Evolutionary conservation across 768 basidiomycete species (phyloP).

Genomic region (Ramaria sp.): DNA sequence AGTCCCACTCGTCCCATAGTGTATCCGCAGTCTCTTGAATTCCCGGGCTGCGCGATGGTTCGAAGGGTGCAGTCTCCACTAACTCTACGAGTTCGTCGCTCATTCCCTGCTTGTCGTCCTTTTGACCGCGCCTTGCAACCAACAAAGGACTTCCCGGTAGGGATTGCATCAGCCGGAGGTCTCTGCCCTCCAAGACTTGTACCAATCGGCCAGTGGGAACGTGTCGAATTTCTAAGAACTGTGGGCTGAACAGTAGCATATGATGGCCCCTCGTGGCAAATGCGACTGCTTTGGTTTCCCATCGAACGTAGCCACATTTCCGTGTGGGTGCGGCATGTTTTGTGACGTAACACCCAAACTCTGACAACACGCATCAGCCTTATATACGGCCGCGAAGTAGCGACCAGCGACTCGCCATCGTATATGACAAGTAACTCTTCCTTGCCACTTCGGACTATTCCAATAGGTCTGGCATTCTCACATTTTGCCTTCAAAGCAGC

Average conservation of each 20-base stretch:
- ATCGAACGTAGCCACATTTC: slow-evolving; percentile 53
- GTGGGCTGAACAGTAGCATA: slow-evolving; percentile 60
- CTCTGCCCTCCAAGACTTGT: slow-evolving; percentile 72
- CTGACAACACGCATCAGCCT: slow-evolving; percentile 24
- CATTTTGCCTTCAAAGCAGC: slow-evolving; percentile 47
- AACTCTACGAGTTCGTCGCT: slow-evolving; percentile 61
- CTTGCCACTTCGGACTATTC: slow-evolving; percentile 44
- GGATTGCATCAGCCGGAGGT: slow-evolving; percentile 55
- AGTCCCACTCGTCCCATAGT: slow-evolving; percentile 3
- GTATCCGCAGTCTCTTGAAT: neutral
- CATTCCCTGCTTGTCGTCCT: slow-evolving; percentile 44
- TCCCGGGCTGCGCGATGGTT: slow-evolving; percentile 16
- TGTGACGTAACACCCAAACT: slow-evolving; percentile 67
- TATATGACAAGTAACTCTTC: slow-evolving; percentile 63
- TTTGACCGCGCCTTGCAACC: slow-evolving; percentile 51
- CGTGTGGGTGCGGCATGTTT: slow-evolving; percentile 58
- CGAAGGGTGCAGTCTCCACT: slow-evolving; percentile 54
- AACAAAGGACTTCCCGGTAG: slow-evolving; percentile 40
- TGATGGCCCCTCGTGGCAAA: slow-evolving; percentile 53
- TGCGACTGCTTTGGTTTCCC: slow-evolving; percentile 62
- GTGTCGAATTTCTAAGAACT: slow-evolving; percentile 68
- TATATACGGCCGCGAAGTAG: neutral
- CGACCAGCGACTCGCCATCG: slow-evolving; percentile 40
- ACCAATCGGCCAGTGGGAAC: slow-evolving; percentile 53
- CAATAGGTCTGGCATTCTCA: slow-evolving; percentile 51